These are phyloP conservation scores for Phaeomoniella chlamydospora DNA, from an alignment of 2,329 filamentous ascomycete species.

Conservation along the genomic window DNA sequence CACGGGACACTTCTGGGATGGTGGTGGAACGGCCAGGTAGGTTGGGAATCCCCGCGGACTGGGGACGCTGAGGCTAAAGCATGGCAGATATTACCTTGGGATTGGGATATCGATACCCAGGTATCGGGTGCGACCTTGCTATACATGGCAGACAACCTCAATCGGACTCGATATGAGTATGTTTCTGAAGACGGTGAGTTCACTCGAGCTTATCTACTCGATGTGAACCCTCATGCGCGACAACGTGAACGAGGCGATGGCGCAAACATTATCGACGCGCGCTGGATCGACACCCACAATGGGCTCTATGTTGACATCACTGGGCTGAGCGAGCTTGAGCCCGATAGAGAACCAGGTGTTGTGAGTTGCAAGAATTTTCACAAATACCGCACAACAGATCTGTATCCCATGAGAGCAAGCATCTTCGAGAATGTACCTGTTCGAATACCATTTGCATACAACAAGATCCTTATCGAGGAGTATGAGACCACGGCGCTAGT, in stretches of 20 bases:
- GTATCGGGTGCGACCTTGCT: constrained; percentile 52
- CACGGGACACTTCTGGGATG: constrained; percentile 74
- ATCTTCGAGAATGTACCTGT: constrained; percentile 61
- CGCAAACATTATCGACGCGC: constrained; percentile 66
- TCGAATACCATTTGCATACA: constrained; percentile 43
- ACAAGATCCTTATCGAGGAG: constrained; percentile 22
- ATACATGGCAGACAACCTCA: constrained; percentile 51
- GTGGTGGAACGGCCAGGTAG: constrained; percentile 68
- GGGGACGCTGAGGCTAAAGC: too few relatives aligned
- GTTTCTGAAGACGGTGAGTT: constrained; percentile 23
- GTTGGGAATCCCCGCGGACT: too few relatives aligned
- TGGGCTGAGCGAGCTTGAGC: constrained; percentile 54
- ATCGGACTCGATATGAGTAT: constrained; percentile 47
- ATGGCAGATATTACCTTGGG: constrained; percentile 59
- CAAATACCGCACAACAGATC: constrained; percentile 52
- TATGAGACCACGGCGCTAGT: constrained; percentile 22
- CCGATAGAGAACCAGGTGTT: constrained; percentile 42
- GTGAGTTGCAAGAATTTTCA: constrained; percentile 75
- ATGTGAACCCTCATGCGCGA: constrained; percentile 58
- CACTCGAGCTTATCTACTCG: constrained; percentile 50
- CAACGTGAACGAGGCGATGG: constrained; percentile 51
- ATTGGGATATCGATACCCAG: constrained; percentile 74
- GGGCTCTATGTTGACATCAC: constrained; percentile 79
- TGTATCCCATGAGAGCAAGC: constrained; percentile 62
- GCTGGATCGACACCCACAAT: constrained; percentile 65